Evolutionary conservation across 345 rosid species (phyloP), one percentile per base, ranked within the genome.

Genomic region (Raphanus sativus): DNA sequence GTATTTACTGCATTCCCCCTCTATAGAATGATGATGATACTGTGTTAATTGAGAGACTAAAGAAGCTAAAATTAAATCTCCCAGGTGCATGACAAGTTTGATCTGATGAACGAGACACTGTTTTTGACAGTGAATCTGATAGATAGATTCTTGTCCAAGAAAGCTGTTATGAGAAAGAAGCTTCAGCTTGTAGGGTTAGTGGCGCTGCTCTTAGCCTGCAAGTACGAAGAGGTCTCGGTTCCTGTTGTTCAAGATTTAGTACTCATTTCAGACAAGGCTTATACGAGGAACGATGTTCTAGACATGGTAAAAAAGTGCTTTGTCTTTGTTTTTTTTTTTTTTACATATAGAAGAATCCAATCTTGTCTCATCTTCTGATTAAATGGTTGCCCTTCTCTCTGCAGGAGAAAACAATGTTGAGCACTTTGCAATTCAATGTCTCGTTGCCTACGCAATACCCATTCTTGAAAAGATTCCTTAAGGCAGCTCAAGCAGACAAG

Each of bases 21-120:
- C 21, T 21, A 21, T 21, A 60, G 42, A 30, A 42, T 21, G 16
- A 28, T 30, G 26, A 45, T 45, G 21, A 0, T 8, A 40, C 10
- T 66, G 48, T 63, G 17, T 65, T 65, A 48, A 17, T 17, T 33
- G 68, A 42, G 16, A 72, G 67, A 1, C 75, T 76, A 15, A 76
- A 33, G 56, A 36, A n/a, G 12, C 21, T 10, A 6, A n/a, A 5
- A 8, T 52, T 2, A 50, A 45, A 29, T 40, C 48, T 90, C 91
- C 54, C 90, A 93, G 98, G 98, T 94, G 16, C 98, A 94, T 24
- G 93, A 94, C 87, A 94, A 94, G 86, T 94, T 94, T 72, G 96
- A 88, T 13, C 83, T 94, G 30, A 83, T 87, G 93, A 85, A 81
- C 0, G 98, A 94, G 87, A 94, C 98, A 40, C 71, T 94, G 77